A percentile compares a stretch with the other conserved stretches of the same genome.
These are phyloP conservation scores for Colletotrichum sp. DNA, from an alignment of 2,329 filamentous ascomycete species.

Conservation along the genomic window DNA sequence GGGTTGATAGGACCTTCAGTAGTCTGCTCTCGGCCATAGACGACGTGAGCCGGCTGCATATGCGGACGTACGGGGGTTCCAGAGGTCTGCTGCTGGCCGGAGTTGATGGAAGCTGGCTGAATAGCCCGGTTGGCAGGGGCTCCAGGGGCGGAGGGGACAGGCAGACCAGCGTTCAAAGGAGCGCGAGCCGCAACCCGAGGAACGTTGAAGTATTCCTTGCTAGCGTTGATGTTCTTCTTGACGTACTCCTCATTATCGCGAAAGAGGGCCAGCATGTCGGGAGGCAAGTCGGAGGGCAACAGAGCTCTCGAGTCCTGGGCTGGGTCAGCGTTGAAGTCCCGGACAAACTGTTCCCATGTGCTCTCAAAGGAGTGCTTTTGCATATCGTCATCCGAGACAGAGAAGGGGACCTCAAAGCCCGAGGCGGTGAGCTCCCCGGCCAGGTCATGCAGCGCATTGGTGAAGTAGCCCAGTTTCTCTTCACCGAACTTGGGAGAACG, in stretches of 20 bases:
- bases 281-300: neutral
- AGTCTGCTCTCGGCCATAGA: accelerated
- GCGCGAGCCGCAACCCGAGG: neutral
- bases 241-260: neutral
- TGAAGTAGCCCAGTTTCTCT: neutral
- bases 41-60: neutral
- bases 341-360: neutral
- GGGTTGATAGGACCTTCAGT: neutral
- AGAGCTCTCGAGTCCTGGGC: neutral
- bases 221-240: neutral
- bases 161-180: accelerated
- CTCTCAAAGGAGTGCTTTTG: neutral
- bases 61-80: neutral
- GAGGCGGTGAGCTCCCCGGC: neutral
- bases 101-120: neutral
- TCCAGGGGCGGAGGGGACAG: too few relatives aligned
- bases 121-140: neutral
- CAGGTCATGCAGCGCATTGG: neutral
- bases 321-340: neutral
- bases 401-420: neutral
- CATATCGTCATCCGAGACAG: neutral
- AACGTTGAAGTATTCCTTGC: neutral
- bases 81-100: neutral
- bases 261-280: neutral
- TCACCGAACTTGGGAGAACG: neutral